Conservation (phyloP, 23 red algal species). For the Gracilaria vermiculophylla region DNA sequence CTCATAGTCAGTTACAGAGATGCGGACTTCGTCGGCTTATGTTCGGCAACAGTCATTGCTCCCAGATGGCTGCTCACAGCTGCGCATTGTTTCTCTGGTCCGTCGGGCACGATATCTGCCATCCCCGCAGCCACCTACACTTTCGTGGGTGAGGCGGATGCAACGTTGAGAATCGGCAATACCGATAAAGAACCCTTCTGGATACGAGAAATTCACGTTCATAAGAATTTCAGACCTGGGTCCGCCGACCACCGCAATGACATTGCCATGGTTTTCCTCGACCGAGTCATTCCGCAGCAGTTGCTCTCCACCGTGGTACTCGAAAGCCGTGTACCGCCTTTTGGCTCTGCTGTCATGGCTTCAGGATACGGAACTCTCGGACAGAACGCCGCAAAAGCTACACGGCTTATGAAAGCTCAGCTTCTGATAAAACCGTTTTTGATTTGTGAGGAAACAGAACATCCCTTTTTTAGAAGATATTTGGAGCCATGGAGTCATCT, state of each 20-base stretch:
- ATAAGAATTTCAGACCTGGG: constrained; percentile 20
- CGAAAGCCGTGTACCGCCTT: constrained; percentile 13
- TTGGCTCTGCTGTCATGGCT: constrained; percentile 25
- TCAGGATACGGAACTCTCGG: constrained; percentile 40
- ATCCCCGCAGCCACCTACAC: constrained; percentile 11
- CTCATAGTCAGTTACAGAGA: constrained; percentile 30
- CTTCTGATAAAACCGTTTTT: constrained; percentile 35
- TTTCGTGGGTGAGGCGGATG: constrained; percentile 41
- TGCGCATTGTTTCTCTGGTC: constrained; percentile 54
- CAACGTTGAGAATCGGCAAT: constrained; percentile 16
- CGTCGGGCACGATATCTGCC: neutral
- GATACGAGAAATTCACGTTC: neutral
- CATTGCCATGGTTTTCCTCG: constrained; percentile 33
- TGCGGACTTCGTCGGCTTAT: constrained; percentile 13
- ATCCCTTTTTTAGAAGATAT: constrained; percentile 4
- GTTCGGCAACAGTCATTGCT: constrained; percentile 34
- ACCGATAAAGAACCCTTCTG: constrained; percentile 23
- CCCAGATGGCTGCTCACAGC: constrained; percentile 49
- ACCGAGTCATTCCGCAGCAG: neutral
- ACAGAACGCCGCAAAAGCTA: constrained; percentile 10
- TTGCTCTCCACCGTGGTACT: constrained; percentile 23
- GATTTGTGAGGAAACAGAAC: constrained; percentile 20
- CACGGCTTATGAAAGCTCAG: constrained; percentile 29
- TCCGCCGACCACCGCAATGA: constrained; percentile 33
- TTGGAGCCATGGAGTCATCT: neutral